Percentiles rank a stretch among this genome's conserved stretches.
Conservation (phyloP, 768 basidiomycete species). For the Boletellus ananas region DNA sequence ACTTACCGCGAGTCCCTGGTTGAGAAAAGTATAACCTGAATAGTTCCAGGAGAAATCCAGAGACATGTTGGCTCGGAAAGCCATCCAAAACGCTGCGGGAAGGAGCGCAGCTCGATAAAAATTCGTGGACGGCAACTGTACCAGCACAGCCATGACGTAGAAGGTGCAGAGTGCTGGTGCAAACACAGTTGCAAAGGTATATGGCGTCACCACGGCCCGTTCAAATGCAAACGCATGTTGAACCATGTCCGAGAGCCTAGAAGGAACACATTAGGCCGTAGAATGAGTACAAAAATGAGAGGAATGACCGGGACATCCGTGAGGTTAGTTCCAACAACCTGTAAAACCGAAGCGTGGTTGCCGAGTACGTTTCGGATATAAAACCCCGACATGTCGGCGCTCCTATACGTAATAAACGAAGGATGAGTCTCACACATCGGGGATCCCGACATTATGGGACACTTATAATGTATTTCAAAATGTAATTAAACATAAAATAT, state of each 20-base stretch:
- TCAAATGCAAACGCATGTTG: slow-evolving; percentile 14
- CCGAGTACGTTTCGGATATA: too few relatives aligned
- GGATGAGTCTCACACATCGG: too few relatives aligned
- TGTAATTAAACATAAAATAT: too few relatives aligned
- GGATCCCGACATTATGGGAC: too few relatives aligned
- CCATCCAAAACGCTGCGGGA: slow-evolving; percentile 43
- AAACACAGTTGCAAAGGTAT: slow-evolving; percentile 36
- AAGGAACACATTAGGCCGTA: slow-evolving; percentile 2
- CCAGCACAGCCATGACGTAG: slow-evolving; percentile 51
- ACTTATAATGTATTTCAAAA: too few relatives aligned
- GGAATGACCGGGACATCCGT: slow-evolving; percentile 15
- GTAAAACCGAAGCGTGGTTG: neutral
- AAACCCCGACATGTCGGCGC: too few relatives aligned
- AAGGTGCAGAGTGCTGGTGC: slow-evolving; percentile 43
- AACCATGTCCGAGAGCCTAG: slow-evolving; percentile 7
- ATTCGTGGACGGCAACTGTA: slow-evolving; percentile 44
- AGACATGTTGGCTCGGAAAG: slow-evolving; percentile 37
- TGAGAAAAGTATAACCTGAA: slow-evolving; percentile 12
- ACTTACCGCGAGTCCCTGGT: slow-evolving; percentile 24
- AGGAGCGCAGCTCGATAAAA: slow-evolving; percentile 44
- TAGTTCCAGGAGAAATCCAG: slow-evolving; percentile 23
- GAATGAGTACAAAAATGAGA: neutral
- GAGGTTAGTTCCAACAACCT: neutral
- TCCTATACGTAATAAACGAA: too few relatives aligned
- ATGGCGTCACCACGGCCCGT: slow-evolving; percentile 14